phyloP scores from a whole-genome alignment of 2,329 filamentous ascomycete genomes.

The Periconia sp. region DNA sequence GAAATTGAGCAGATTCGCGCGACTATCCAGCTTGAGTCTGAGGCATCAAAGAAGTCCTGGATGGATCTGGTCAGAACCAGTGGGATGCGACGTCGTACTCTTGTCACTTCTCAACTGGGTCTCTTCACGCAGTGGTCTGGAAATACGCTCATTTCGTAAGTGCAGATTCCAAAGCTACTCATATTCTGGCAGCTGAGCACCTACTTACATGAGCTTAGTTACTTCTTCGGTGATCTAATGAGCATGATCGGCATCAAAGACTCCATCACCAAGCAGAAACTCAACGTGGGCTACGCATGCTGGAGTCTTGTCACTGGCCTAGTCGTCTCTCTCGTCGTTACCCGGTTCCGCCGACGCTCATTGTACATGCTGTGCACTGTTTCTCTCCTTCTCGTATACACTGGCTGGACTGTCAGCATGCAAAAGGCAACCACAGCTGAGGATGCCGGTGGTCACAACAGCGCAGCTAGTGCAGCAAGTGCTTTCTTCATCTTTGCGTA shows the following conservation, averaged over 20 bases:
- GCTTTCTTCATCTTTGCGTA: slow-evolving; percentile 57
- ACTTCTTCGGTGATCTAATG: slow-evolving; percentile 68
- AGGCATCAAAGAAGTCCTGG: slow-evolving; percentile 58
- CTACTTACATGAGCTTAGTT: slow-evolving; percentile 31
- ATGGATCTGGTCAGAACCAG: slow-evolving; percentile 64
- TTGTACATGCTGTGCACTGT: slow-evolving; percentile 55
- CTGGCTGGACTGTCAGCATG: slow-evolving; percentile 51
- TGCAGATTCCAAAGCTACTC: too few species aligned
- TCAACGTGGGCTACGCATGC: slow-evolving; percentile 63
- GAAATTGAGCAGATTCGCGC: slow-evolving; percentile 69
- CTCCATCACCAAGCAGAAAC: slow-evolving; percentile 34
- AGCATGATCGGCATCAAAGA: slow-evolving; percentile 63
- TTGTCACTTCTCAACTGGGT: slow-evolving; percentile 65
- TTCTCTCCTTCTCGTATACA: slow-evolving; percentile 35
- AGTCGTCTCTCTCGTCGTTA: slow-evolving; percentile 59
- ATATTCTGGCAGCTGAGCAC: not conserved
- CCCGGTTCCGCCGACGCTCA: slow-evolving; percentile 60
- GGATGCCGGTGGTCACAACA: slow-evolving; percentile 25
- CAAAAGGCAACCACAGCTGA: slow-evolving; percentile 49
- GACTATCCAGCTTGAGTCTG: slow-evolving; percentile 63
- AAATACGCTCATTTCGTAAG: slow-evolving; percentile 60
- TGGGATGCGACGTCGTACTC: slow-evolving; percentile 67
- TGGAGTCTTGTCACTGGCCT: slow-evolving; percentile 64
- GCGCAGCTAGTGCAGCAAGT: slow-evolving; percentile 50
- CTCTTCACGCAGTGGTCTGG: slow-evolving; percentile 71